These are phyloP conservation scores for Ophiostoma pallidulum DNA, from an alignment of 2,329 filamentous ascomycete genomes.

Conservation along the genomic window DNA sequence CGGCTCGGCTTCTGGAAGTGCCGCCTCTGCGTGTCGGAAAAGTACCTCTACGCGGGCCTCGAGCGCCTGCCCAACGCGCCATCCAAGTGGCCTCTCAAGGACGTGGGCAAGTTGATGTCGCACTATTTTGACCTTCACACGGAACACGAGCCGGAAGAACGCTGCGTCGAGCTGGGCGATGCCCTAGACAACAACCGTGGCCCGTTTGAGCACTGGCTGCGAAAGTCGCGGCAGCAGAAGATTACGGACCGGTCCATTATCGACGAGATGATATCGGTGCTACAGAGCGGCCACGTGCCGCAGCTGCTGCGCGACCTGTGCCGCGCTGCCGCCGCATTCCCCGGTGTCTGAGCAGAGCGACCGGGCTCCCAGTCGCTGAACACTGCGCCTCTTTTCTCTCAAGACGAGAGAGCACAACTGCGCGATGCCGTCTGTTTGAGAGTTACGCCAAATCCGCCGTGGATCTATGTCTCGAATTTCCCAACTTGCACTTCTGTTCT, in stretches of 20 bases:
- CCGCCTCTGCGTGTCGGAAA: slow-evolving; percentile 33
- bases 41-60: slow-evolving; percentile 32
- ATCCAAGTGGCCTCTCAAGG: slow-evolving; percentile 38
- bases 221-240: slow-evolving; percentile 30
- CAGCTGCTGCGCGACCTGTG: slow-evolving; percentile 19
- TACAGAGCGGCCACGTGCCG: slow-evolving; percentile 30
- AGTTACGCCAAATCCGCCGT: too few species aligned
- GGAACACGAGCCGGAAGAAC: slow-evolving; percentile 33
- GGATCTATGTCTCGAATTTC: too few species aligned
- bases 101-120: slow-evolving; percentile 37
- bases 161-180: slow-evolving; percentile 33
- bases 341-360: not conserved
- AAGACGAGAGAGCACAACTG: too few species aligned
- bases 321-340: slow-evolving; percentile 22
- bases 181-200: slow-evolving; percentile 34
- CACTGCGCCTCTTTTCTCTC: not conserved
- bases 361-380: too few species aligned
- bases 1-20: slow-evolving; percentile 40
- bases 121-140: slow-evolving; percentile 38
- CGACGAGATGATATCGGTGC: slow-evolving; percentile 26
- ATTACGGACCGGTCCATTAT: slow-evolving; percentile 26
- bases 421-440: too few species aligned
- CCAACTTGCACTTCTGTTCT: too few species aligned
- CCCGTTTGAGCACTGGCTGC: slow-evolving; percentile 40
- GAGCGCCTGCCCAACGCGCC: slow-evolving; percentile 34